Evolutionary conservation across 441 rosid genomes (phyloP), one percentile per base, ranked within the genome.

Genomic region (Euphorbia schlechtendalii): DNA sequence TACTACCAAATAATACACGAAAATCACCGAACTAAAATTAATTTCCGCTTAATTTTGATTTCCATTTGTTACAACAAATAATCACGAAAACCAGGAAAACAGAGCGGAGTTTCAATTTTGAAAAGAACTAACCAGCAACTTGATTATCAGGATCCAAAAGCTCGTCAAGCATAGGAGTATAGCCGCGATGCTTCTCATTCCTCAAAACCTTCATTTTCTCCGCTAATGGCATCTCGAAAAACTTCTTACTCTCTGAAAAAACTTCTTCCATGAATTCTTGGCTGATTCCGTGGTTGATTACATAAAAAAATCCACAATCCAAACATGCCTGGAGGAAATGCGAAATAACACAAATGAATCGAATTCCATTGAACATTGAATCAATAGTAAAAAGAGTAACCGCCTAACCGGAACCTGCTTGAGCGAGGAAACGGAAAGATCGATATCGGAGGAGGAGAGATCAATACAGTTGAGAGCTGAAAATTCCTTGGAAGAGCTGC

Each of bases 251-350:
- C 70, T 81, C 87, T 27, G 67, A 73, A 66, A 92, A 92, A 28
- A 88, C 96, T 78, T 85, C 82, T 5, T 77, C 82, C 92, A 84
- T 84, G 64, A 88, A 87, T 67, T 87, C 87, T 60, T 74, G 63
- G 76, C 84, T 83, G 32, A 92, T 84, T 46, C 96, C 93, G 65
- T 92, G 96, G 70, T 92, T 92, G 17, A 77, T 73, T 59, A 92
- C 86, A 75, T 92, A 92, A 82, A 92, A 92, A 71, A 89, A 92
- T 52, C 96, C 98, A 67, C 83, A 65, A 75, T 88, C 96, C 76
- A 88, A 74, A 73, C 96, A 90, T 38, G 96, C 86, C 97, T 88
- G 70, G 56, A 17, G 51, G 34, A 40, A 60, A 30, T 65, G 18
- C 4, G 20, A 8, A 40, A 56, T 1, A 4, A 28, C n/a, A 13